Evolutionary conservation across 2,329 filamentous ascomycete species (phyloP).

Genomic region (Penicillium sumatraense): DNA sequence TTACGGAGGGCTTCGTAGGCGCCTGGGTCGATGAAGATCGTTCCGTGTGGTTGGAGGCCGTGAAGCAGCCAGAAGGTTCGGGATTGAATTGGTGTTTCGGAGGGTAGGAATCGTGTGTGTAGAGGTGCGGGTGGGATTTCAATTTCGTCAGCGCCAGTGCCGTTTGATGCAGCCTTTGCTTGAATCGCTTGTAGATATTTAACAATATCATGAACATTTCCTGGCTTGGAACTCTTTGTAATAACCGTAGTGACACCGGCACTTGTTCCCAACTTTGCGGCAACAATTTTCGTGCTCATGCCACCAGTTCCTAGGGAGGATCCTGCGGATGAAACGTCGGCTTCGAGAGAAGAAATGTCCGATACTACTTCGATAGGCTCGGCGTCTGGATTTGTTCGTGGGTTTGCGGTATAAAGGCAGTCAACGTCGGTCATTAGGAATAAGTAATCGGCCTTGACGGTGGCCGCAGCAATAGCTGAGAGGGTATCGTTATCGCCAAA

Average conservation of each 20-base stretch:
- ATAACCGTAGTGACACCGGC: slow-evolving; percentile 96
- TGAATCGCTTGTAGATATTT: slow-evolving; percentile 73
- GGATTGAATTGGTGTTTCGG: slow-evolving; percentile 81
- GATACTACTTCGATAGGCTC: slow-evolving; percentile 89
- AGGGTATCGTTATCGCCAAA: slow-evolving; percentile 99
- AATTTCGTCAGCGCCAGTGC: slow-evolving; percentile 21
- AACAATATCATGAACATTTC: slow-evolving; percentile 88
- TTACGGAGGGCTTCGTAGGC: slow-evolving; percentile 78
- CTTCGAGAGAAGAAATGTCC: slow-evolving; percentile 80
- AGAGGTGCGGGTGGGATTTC: slow-evolving; percentile 63
- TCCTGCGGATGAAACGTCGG: slow-evolving; percentile 88
- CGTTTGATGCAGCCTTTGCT: slow-evolving; percentile 21
- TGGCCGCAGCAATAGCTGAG: slow-evolving; percentile 93
- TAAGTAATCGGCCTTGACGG: slow-evolving; percentile 94
- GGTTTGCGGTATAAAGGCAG: slow-evolving; percentile 96
- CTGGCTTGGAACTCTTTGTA: slow-evolving; percentile 88
- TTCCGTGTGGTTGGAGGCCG: slow-evolving; percentile 87
- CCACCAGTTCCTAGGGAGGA: slow-evolving; percentile 90
- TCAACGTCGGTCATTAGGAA: slow-evolving; percentile 99
- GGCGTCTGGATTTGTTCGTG: slow-evolving; percentile 80
- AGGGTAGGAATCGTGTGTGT: slow-evolving; percentile 92
- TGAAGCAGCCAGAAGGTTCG: slow-evolving; percentile 97
- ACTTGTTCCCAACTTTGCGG: slow-evolving; percentile 87
- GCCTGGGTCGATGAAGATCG: slow-evolving; percentile 89
- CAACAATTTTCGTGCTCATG: slow-evolving; percentile 97